A percentile compares a stretch with the other conserved stretches of the same genome.
Conservation (phyloP, 192 early-diverging fungal genomes). For the Backusella liffmaniae region DNA sequence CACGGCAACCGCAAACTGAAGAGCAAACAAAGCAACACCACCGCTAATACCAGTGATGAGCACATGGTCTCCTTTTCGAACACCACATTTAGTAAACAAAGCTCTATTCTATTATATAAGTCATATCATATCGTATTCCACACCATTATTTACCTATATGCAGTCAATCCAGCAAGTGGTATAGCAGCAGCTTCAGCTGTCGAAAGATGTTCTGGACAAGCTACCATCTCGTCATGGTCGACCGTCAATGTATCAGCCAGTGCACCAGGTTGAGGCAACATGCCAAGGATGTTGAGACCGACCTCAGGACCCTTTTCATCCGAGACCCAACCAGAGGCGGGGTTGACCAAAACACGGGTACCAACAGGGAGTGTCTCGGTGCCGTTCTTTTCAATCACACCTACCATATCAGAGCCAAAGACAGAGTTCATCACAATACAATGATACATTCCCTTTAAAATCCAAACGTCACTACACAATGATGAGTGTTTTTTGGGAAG, state of each 20-base stretch:
- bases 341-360: neutral
- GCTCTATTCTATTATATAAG: slow-evolving; percentile 40
- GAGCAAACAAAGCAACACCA: slow-evolving; percentile 65
- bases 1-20: slow-evolving; percentile 62
- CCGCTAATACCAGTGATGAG: slow-evolving; percentile 76
- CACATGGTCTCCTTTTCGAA: slow-evolving; percentile 50
- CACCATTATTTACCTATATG: slow-evolving; percentile 30
- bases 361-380: too few species aligned
- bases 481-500: too few species aligned
- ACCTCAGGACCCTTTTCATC: slow-evolving; percentile 54
- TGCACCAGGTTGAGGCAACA: slow-evolving; percentile 39
- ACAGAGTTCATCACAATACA: too few species aligned
- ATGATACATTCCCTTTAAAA: too few species aligned
- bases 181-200: slow-evolving; percentile 61
- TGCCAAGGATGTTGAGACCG: slow-evolving; percentile 39
- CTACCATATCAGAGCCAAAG: too few species aligned
- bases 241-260: slow-evolving; percentile 56
- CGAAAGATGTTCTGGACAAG: slow-evolving; percentile 57
- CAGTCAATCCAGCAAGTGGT: slow-evolving; percentile 65
- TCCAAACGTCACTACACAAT: too few species aligned
- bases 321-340: slow-evolving; percentile 38
- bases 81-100: slow-evolving; percentile 55
- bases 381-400: too few species aligned
- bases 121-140: neutral
- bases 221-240: slow-evolving; percentile 40